Evolutionary conservation across 192 early-diverging fungal species (phyloP).

Genomic region (Coemansia nantahalensis): DNA sequence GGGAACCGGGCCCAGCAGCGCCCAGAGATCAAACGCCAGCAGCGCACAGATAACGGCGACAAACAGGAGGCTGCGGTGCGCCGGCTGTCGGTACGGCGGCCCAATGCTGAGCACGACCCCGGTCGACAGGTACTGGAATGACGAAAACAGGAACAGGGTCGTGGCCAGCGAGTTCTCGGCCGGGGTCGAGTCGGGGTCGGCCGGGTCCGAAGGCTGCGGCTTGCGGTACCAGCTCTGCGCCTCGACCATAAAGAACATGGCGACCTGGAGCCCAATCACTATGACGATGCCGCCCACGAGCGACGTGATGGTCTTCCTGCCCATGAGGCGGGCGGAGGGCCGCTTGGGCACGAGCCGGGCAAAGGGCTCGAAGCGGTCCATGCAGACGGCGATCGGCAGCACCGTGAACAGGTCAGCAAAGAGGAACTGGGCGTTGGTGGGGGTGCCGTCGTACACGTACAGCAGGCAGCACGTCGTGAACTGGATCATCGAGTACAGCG

Average conservation of each 20-base stretch:
- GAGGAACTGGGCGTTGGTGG: slow-evolving; percentile 92
- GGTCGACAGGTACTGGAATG: slow-evolving; percentile 88
- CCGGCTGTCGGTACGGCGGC: slow-evolving; percentile 85
- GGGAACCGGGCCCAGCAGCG: slow-evolving; percentile 28
- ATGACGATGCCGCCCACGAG: slow-evolving; percentile 84
- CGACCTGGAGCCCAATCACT: slow-evolving; percentile 73
- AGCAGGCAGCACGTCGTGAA: slow-evolving; percentile 90
- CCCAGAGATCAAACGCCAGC: slow-evolving; percentile 38
- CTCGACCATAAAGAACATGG: slow-evolving; percentile 65
- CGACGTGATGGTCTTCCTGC: slow-evolving; percentile 83
- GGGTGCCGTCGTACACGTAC: slow-evolving; percentile 78
- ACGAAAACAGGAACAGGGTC: slow-evolving; percentile 78
- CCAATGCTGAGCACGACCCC: slow-evolving; percentile 94
- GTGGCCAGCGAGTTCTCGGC: slow-evolving; percentile 76
- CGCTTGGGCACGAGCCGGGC: slow-evolving; percentile 65
- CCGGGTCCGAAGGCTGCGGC: slow-evolving; percentile 30
- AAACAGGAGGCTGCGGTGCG: slow-evolving; percentile 65
- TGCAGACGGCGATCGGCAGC: slow-evolving; percentile 75
- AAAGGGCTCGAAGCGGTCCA: slow-evolving; percentile 82
- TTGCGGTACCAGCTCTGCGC: slow-evolving; percentile 76
- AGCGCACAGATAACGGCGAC: slow-evolving; percentile 14
- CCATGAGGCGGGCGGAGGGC: slow-evolving; percentile 85
- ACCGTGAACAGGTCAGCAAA: slow-evolving; percentile 91
- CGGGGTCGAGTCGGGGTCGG: slow-evolving; percentile 58
- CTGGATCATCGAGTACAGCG: slow-evolving; percentile 94